Evolutionary conservation across 2,329 filamentous ascomycete genomes (phyloP), one percentile per base, ranked within the genome.

Genomic region (Ophiostoma angusticollis): DNA sequence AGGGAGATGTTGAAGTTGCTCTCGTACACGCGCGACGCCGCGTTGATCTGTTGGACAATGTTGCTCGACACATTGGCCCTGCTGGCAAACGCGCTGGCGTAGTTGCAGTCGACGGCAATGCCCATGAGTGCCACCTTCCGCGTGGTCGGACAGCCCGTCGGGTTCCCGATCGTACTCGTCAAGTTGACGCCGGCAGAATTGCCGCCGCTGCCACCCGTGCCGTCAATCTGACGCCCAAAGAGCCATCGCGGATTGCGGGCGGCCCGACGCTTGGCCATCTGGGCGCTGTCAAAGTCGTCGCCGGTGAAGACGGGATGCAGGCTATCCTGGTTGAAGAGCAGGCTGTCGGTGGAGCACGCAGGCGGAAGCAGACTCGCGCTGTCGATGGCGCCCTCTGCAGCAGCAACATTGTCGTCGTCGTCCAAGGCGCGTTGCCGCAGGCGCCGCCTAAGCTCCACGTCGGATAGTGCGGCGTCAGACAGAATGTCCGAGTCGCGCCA

Each of bases 1-100:
- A 98, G 74, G 0, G 87, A 89, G 51, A 98, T 89, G 59, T 95
- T 95, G 64, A 98, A 96, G 7, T 83, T 83, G 50, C 70, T 75
- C 58, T 98, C 91, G 54, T 91, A 98, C 9, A 95, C 63, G 45
- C 78, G 74, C 2, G 89, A 95, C 1, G 91, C 91, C 31, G 77
- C 68, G 61, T 93, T 95, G 56, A 98, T 81, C 54, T 84, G 70
- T 37, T 66, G 68, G 50, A 98, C 86, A 45, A 98, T 72, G 55
- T 91, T 91, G 45, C 71, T 58, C 40, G 78, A 71, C 18, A 80
- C 72, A n/a, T 73, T 64, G 36, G 73, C 65, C 31, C 71, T 71
- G 17, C 68, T 71, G 45, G 78, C 72, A 56, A 95, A 93, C 4
- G 68, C 67, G 2, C 64, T 65, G 28, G 79, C 85, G 55, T 96